Percentiles rank a stretch among this genome's conserved stretches.
phyloP scores from a whole-genome alignment of 129 eudicot species.

The Glebionis coronaria region DNA sequence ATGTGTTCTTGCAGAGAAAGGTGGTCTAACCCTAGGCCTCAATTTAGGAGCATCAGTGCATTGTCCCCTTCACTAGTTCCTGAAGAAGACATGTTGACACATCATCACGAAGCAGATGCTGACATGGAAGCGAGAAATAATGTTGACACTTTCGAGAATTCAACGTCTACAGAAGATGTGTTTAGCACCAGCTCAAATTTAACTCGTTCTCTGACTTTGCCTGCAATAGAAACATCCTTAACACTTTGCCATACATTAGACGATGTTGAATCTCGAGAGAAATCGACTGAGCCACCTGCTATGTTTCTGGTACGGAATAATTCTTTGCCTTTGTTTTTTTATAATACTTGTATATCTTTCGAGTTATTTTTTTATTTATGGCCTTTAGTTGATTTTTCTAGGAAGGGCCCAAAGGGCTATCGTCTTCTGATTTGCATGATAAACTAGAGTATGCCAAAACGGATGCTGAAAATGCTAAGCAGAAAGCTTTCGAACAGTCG shows the following conservation, averaged over 20 bases:
- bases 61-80: constrained; percentile 35
- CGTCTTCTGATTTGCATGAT: constrained; percentile 35
- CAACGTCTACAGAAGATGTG: constrained; percentile 23
- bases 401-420: constrained; percentile 44
- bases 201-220: constrained; percentile 22
- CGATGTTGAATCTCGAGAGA: constrained; percentile 21
- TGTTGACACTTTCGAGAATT: constrained; percentile 22
- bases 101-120: constrained; percentile 20
- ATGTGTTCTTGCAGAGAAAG: neutral
- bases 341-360: neutral
- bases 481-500: constrained; percentile 57
- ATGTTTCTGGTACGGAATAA: constrained; percentile 41
- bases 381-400: constrained; percentile 24
- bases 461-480: constrained; percentile 57
- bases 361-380: constrained; percentile 8
- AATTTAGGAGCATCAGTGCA: constrained; percentile 16
- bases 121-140: constrained; percentile 21
- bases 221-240: constrained; percentile 18
- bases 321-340: neutral
- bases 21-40: constrained; percentile 1
- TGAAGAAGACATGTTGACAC: constrained; percentile 18
- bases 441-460: constrained; percentile 48
- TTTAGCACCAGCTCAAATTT: constrained; percentile 25
- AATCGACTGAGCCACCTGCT: constrained; percentile 26
- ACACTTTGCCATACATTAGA: too few species aligned